Evolutionary conservation across 2,329 filamentous ascomycete species (phyloP), one percentile per base, ranked within the genome.

Genomic region (Fusarium metavorans): DNA sequence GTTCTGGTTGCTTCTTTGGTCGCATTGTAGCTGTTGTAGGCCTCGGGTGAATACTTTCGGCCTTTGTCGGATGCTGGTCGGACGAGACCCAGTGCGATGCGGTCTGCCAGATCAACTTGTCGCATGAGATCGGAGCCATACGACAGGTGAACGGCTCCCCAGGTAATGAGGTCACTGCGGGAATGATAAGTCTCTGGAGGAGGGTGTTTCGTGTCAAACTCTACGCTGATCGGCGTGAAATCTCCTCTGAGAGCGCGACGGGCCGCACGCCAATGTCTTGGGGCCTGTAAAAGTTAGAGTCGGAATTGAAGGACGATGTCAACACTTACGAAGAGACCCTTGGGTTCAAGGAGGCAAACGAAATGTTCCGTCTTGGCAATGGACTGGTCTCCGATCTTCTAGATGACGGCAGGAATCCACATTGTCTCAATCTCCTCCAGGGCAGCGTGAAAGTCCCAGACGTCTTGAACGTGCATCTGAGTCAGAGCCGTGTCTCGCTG

Each of bases 391-490:
- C 37, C 32, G 2, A 71, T 3, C 57, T 48, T 72, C 69, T 63
- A 72, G 20, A 72, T 69, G 30, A 66, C 0, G 0, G 23, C 43
- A 0, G 64, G 65, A 1, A 71, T 0, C 1, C 16, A 16, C 3
- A 43, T 58, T 0, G 18, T 6, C 1, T 13, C 57, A 2, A 16
- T 13, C 1, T 62, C 11, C 6, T 34, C 0, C 0, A 72, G 25
- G 0, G 30, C 27, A 1, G 25, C 1, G 2, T 69, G 8, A 1
- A 54, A 66, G 1, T 66, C 65, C 65, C 65, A 68, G 0, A 72
- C 18, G 3, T 72, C 70, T 13, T 72, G 70, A 0, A 72, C 57
- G 1, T 72, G 69, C 0, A 37, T 52, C 6, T 70, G 71, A 0
- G 57, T 70, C 0, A 72, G 16, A 0, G 63, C 64, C 0, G 69